These are phyloP conservation scores for Plasmodium sp. DNA, from an alignment of 169 alveolate species.

Conservation along the genomic window DNA sequence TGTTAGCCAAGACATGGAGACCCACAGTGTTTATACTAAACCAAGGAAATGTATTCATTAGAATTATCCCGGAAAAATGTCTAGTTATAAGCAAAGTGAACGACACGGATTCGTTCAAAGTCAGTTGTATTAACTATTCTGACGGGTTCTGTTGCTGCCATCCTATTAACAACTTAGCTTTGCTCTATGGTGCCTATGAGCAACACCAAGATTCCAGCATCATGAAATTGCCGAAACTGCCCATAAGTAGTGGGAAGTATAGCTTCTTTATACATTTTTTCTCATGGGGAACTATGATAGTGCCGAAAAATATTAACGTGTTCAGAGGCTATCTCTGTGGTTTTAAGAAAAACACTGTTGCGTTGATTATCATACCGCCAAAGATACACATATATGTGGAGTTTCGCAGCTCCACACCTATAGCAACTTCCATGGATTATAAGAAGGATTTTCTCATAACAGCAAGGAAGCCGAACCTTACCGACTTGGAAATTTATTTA, in stretches of 20 bases:
- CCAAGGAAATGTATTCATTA: conserved; percentile 54
- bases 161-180: conserved; percentile 77
- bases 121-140: conserved; percentile 77
- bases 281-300: conserved; percentile 79
- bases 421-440: conserved; percentile 63
- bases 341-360: conserved; percentile 67
- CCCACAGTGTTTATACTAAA: conserved; percentile 77
- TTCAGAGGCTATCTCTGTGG: conserved; percentile 74
- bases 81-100: conserved; percentile 74
- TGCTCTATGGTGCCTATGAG: conserved; percentile 77
- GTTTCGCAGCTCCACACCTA: conserved; percentile 70
- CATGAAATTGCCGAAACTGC: conserved; percentile 75
- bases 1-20: conserved; percentile 81
- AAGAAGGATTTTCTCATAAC: conserved; percentile 78
- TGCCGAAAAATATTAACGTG: conserved; percentile 76
- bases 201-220: conserved; percentile 40
- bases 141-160: conserved; percentile 82
- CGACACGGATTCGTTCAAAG: conserved; percentile 57
- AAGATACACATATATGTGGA: conserved; percentile 73
- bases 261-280: conserved; percentile 79
- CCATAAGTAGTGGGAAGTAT: conserved; percentile 75
- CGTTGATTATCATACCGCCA: conserved; percentile 78
- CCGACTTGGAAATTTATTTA: conserved; percentile 77
- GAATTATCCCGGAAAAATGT: conserved; percentile 76
- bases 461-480: conserved; percentile 79